Evolutionary conservation across 805 yeast species (phyloP), one percentile per base, ranked within the genome.

Genomic region (Hanseniaspora taiwanica): DNA sequence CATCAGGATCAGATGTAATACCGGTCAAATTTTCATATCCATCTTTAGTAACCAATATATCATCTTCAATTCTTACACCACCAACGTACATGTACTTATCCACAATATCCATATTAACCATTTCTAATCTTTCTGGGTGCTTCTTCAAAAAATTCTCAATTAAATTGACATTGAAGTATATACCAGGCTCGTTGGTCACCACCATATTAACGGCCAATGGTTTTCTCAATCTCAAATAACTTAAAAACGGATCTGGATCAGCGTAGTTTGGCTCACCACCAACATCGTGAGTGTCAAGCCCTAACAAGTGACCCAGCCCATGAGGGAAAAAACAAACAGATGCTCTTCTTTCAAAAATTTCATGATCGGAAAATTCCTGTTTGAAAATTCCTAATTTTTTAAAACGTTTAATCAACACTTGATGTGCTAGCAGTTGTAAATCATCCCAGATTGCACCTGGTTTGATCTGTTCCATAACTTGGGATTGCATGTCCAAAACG

Each of bases 11-110:
- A 43, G 81, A 78, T 1, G 96, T 84, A 40, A 89, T 76, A 21
- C 72, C 69, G 2, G 96, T 89, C 40, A 89, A 64, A 50, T 83
- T 81, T 53, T 86, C 94, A 53, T 61, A 75, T 0, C 97, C 97
- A 40, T 62, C 64, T 37, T 68, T 68, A 1, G 94, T 83, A 23
- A 89, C 79, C 35, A 84, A 63, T 33, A 91, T 71, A 54, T 89
- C 96, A 56, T 89, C 98, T 60, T 89, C 98, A 42, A 89, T 85
- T 59, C 98, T 75, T 5, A 89, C 96, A 35, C 98, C 98, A n/a
- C 98, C 98, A 42, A 91, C 74, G 48, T 79, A 73, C 79, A 81
- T 74, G 60, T 86, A 89, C 52, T 74, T 77, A 42, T 82, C 76
- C 45, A 89, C 65, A 6, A 81, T 76, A 0, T 72, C 76, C 46